A percentile compares a stretch with the other conserved stretches of the same genome.
Conservation (phyloP, 257 asterid species). For the Solanum gandarillasii region DNA sequence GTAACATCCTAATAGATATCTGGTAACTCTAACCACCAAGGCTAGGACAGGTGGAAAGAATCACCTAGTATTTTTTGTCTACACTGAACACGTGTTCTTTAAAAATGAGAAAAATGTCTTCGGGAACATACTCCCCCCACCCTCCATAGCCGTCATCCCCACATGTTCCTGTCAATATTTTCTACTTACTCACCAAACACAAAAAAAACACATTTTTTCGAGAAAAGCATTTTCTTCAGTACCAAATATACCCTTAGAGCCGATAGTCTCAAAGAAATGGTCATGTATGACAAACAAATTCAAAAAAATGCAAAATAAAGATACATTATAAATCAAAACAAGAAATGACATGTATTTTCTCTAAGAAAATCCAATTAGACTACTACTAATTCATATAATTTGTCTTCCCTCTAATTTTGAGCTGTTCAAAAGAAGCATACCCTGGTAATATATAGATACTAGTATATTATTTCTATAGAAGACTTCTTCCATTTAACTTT, state of each 20-base stretch:
- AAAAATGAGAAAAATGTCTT: background rate
- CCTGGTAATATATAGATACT: background rate
- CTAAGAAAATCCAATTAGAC: background rate
- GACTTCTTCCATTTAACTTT: background rate
- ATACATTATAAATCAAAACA: background rate
- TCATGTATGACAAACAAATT: background rate
- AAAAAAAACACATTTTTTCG: background rate
- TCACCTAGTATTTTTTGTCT: too few relatives aligned
- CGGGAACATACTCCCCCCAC: background rate
- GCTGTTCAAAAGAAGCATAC: background rate
- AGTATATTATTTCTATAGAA: background rate
- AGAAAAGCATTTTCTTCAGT: background rate
- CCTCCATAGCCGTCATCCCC: background rate
- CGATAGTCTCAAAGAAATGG: background rate
- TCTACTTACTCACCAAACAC: background rate
- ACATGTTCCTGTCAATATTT: too few relatives aligned
- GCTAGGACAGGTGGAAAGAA: background rate
- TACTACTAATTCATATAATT: background rate
- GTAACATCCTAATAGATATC: background rate
- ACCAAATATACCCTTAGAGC: background rate
- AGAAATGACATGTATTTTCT: background rate
- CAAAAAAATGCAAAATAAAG: background rate
- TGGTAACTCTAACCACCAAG: too few relatives aligned
- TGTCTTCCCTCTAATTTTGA: background rate
- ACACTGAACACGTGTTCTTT: rapidly evolving